These are phyloP conservation scores for Cercospora sojina DNA, from an alignment of 2,329 filamentous ascomycete genomes.

Conservation along the genomic window DNA sequence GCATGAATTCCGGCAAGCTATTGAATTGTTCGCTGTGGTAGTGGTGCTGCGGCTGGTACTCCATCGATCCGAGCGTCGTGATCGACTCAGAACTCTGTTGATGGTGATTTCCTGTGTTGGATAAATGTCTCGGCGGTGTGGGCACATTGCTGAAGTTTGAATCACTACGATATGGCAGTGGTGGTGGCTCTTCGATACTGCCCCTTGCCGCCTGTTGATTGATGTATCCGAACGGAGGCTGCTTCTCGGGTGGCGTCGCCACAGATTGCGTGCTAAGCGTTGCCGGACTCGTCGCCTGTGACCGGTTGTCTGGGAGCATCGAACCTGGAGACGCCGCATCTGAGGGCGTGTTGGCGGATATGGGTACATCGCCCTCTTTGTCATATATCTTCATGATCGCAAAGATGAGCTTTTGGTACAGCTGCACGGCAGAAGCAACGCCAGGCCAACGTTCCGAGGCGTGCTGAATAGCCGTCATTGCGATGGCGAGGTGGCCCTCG, in stretches of 20 bases:
- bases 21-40: slow-evolving; percentile 30
- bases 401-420: slow-evolving; percentile 81
- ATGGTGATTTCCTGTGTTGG: slow-evolving; percentile 11
- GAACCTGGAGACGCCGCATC: slow-evolving; percentile 44
- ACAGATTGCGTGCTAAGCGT: slow-evolving; percentile 37
- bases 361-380: slow-evolving; percentile 52
- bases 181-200: slow-evolving; percentile 36
- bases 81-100: slow-evolving; percentile 24
- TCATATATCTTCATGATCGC: slow-evolving; percentile 89
- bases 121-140: slow-evolving; percentile 21
- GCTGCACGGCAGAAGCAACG: slow-evolving; percentile 75
- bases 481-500: slow-evolving; percentile 69
- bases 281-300: slow-evolving; percentile 48
- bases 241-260: slow-evolving; percentile 36
- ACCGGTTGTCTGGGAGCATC: slow-evolving; percentile 44
- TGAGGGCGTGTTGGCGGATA: slow-evolving; percentile 50
- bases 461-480: slow-evolving; percentile 74
- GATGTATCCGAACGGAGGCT: slow-evolving; percentile 32
- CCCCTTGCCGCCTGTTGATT: slow-evolving; percentile 31
- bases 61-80: slow-evolving; percentile 21
- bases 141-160: slow-evolving; percentile 14
- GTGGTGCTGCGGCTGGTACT: slow-evolving; percentile 22
- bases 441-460: slow-evolving; percentile 91
- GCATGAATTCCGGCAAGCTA: slow-evolving; percentile 34
- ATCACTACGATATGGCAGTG: slow-evolving; percentile 34